A percentile compares a stretch with the other conserved stretches of the same genome.
These are phyloP conservation scores for Monosporascus sp. DNA, from an alignment of 2,329 filamentous ascomycete genomes.

Conservation along the genomic window DNA sequence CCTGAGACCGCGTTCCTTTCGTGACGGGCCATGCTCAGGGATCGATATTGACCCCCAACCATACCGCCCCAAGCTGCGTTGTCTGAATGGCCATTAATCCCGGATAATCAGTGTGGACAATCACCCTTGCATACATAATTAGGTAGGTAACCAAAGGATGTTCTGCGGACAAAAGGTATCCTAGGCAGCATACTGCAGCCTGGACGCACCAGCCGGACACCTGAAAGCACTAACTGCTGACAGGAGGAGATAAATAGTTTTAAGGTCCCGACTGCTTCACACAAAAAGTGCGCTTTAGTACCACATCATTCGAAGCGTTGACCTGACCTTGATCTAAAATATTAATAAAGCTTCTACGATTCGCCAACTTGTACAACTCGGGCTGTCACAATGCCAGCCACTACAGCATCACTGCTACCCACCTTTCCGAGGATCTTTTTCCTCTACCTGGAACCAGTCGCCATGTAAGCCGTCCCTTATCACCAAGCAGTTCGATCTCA, in stretches of 20 bases:
- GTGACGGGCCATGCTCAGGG: background rate
- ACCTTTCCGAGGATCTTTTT: constrained; percentile 19
- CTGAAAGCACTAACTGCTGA: too few relatives aligned
- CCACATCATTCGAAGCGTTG: background rate
- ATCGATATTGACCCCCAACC: background rate
- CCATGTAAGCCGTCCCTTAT: constrained; percentile 11
- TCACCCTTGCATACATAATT: too few relatives aligned
- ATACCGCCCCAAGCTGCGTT: background rate
- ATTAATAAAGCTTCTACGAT: too few relatives aligned
- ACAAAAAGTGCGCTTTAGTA: background rate
- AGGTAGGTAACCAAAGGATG: too few relatives aligned
- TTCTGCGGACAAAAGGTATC: too few relatives aligned
- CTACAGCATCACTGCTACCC: constrained; percentile 19
- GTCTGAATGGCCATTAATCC: background rate
- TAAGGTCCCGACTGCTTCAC: too few relatives aligned
- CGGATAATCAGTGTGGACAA: too few relatives aligned
- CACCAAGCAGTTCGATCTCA: too few relatives aligned
- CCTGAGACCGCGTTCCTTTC: constrained; percentile 11
- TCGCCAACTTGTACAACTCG: background rate
- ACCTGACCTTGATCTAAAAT: background rate
- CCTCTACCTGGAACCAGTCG: constrained; percentile 18
- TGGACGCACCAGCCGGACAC: too few relatives aligned
- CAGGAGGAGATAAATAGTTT: too few relatives aligned
- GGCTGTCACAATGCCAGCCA: constrained; percentile 10
- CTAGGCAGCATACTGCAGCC: too few relatives aligned